These are phyloP conservation scores for Auricularia auricula-judae DNA, from an alignment of 768 basidiomycete species.

Conservation along the genomic window DNA sequence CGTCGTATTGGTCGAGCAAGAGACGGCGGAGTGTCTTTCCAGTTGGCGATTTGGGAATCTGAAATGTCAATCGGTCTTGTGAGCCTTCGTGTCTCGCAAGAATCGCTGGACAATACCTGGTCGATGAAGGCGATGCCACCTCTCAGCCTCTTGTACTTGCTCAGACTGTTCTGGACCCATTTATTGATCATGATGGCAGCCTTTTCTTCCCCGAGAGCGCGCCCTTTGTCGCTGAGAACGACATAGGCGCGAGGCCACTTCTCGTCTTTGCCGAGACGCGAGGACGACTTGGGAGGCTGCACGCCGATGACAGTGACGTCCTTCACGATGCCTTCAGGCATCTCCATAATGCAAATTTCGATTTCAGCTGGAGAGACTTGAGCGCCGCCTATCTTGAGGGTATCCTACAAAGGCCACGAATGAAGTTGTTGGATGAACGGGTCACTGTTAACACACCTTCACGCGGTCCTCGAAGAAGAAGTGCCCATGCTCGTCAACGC, in stretches of 20 bases:
- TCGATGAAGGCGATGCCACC: constrained; percentile 60
- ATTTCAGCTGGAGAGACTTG: constrained; percentile 79
- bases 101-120: constrained; percentile 31
- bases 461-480: constrained; percentile 67
- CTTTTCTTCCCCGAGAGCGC: constrained; percentile 28
- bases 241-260: constrained; percentile 72
- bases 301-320: constrained; percentile 71
- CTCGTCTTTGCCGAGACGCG: constrained; percentile 40
- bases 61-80: too few relatives aligned
- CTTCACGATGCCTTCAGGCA: constrained; percentile 48
- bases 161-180: constrained; percentile 54
- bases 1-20: constrained; percentile 36
- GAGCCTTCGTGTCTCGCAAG: neutral
- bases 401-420: constrained; percentile 37
- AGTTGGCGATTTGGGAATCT: constrained; percentile 69
- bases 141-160: constrained; percentile 66
- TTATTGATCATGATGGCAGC: constrained; percentile 38
- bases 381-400: constrained; percentile 64
- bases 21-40: constrained; percentile 59
- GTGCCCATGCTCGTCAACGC: constrained; percentile 45
- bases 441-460: constrained; percentile 37
- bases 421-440: neutral
- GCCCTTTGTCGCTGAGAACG: constrained; percentile 49
- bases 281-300: constrained; percentile 42
- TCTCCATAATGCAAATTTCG: constrained; percentile 49